These are phyloP conservation scores for Triadica sebifera DNA, from an alignment of 345 rosid species.

Conservation along the genomic window DNA sequence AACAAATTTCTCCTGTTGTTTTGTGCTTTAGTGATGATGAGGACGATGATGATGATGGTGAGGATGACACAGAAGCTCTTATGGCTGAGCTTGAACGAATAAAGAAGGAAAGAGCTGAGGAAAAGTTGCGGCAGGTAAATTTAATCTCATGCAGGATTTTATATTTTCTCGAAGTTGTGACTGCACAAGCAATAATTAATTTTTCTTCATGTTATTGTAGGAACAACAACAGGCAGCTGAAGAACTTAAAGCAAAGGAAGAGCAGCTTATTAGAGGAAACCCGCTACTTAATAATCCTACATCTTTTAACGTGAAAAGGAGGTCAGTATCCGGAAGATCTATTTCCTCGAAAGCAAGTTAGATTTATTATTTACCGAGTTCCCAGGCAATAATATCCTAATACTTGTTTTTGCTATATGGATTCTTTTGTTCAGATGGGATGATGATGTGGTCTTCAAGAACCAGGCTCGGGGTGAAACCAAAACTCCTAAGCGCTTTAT, in stretches of 20 bases:
- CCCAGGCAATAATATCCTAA: neutral
- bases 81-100: constrained; percentile 95
- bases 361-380: neutral
- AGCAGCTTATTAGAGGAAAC: constrained; percentile 92
- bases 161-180: neutral
- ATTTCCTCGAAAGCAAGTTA: neutral
- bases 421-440: constrained; percentile 69
- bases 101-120: constrained; percentile 93
- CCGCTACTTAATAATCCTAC: constrained; percentile 79
- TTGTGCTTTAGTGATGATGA: constrained; percentile 34
- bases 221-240: constrained; percentile 70
- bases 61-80: constrained; percentile 86
- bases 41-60: constrained; percentile 59
- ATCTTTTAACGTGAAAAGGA: constrained; percentile 79
- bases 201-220: constrained; percentile 32
- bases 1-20: neutral
- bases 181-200: neutral
- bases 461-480: constrained; percentile 94
- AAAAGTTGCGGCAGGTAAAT: constrained; percentile 72
- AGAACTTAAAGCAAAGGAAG: constrained; percentile 83
- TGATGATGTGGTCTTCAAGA: constrained; percentile 97
- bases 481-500: constrained; percentile 94
- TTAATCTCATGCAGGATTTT: constrained; percentile 5
- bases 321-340: constrained; percentile 38
- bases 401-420: neutral